phyloP scores from a whole-genome alignment of 1,284 basidiomycete species.

The Rhodotorula sp. region DNA sequence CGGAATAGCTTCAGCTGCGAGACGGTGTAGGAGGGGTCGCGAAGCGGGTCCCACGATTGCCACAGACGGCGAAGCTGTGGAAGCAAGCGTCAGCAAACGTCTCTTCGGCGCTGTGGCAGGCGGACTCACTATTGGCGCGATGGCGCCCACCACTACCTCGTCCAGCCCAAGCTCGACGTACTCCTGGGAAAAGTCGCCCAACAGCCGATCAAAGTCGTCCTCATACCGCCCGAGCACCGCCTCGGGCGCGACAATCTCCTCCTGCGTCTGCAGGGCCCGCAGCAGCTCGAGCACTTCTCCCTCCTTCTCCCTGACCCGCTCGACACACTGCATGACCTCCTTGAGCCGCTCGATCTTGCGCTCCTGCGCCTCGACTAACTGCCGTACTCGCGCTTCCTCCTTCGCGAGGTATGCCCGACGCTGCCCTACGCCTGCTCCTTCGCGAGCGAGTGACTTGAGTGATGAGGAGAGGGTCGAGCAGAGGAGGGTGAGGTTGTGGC shows the following conservation, averaged over 20 bases:
- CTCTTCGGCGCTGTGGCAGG: slow-evolving; percentile 36
- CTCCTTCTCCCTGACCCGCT: slow-evolving; percentile 24
- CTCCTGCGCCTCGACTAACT: slow-evolving; percentile 57
- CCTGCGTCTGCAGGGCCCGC: neutral
- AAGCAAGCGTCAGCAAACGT: slow-evolving; percentile 35
- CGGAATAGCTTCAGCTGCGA: slow-evolving; percentile 50
- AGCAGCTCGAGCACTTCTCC: slow-evolving; percentile 17
- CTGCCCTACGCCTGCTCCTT: slow-evolving; percentile 79
- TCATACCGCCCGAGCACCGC: slow-evolving; percentile 69
- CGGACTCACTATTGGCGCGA: slow-evolving; percentile 67
- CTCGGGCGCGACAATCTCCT: slow-evolving; percentile 50
- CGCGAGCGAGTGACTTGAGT: slow-evolving; percentile 80
- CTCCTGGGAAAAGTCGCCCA: slow-evolving; percentile 70
- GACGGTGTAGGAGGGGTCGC: slow-evolving; percentile 29
- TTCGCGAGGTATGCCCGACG: slow-evolving; percentile 68
- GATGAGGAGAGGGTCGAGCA: slow-evolving; percentile 76
- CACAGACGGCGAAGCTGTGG: slow-evolving; percentile 35
- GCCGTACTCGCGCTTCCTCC: slow-evolving; percentile 68
- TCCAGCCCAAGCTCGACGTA: slow-evolving; percentile 78
- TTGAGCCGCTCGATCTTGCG: slow-evolving; percentile 23
- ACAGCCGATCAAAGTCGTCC: slow-evolving; percentile 66
- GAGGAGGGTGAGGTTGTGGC: slow-evolving; percentile 89
- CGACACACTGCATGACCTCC: slow-evolving; percentile 24
- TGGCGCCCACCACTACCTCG: slow-evolving; percentile 86
- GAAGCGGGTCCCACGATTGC: slow-evolving; percentile 41